Conservation (phyloP, 1,284 basidiomycete genomes). For the Fomitopsis schrenkii region DNA sequence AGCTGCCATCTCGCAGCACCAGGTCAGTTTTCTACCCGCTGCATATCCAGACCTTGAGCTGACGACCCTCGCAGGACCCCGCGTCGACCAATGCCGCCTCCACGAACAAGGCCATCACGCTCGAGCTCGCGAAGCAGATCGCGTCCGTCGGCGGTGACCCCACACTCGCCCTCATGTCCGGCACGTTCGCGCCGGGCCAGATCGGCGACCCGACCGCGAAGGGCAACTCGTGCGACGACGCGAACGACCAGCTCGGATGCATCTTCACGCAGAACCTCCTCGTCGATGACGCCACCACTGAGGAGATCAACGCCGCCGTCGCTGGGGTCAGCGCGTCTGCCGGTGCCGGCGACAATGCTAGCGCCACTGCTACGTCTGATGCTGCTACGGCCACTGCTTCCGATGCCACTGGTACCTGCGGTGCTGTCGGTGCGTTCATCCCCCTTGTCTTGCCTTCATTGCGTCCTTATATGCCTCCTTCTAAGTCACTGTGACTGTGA, state of each 20-base stretch:
- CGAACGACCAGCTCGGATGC: constrained; percentile 53
- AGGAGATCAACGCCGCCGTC: constrained; percentile 55
- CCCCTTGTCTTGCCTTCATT: neutral
- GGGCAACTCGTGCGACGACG: constrained; percentile 49
- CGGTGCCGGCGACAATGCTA: constrained; percentile 1
- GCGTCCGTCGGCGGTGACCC: constrained; percentile 61
- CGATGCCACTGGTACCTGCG: constrained; percentile 3
- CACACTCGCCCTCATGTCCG: constrained; percentile 53
- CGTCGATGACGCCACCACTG: constrained; percentile 54
- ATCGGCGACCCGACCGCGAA: constrained; percentile 44
- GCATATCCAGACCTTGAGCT: neutral
- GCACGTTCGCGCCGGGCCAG: constrained; percentile 61
- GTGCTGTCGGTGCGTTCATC: neutral
- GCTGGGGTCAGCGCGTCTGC: constrained; percentile 22
- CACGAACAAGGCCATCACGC: constrained; percentile 57
- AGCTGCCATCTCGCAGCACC: constrained; percentile 63
- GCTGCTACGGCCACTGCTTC: neutral
- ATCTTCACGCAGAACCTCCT: constrained; percentile 61
- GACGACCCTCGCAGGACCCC: constrained; percentile 41
- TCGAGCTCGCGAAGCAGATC: constrained; percentile 61
- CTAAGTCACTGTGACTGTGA: constrained; percentile 8
- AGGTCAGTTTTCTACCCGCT: constrained; percentile 17
- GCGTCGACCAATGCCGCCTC: constrained; percentile 54
- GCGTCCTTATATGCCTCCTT: neutral
- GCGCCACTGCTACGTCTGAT: constrained; percentile 10